Percentiles rank a stretch among this genome's conserved stretches.
These are phyloP conservation scores for Chamaenerion angustifolium DNA, from an alignment of 345 rosid genomes.

Conservation along the genomic window DNA sequence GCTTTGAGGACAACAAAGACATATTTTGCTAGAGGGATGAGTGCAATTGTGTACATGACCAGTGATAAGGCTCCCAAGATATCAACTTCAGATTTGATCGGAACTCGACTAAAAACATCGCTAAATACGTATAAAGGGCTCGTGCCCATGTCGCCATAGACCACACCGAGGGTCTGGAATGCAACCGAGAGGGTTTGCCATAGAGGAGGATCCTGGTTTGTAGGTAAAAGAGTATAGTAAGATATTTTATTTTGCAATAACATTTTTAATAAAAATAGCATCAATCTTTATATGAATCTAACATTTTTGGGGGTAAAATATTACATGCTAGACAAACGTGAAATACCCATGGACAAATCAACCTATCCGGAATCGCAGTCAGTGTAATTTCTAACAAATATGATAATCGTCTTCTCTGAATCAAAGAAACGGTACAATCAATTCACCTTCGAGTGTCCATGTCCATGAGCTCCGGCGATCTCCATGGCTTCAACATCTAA, in stretches of 20 bases:
- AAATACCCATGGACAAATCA: too few relatives aligned
- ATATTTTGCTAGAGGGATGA: conserved; percentile 75
- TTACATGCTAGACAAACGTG: too few relatives aligned
- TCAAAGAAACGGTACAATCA: too few relatives aligned
- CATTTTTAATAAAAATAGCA: too few relatives aligned
- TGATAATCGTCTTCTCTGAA: too few relatives aligned
- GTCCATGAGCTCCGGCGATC: conserved; percentile 46
- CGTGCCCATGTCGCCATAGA: conserved; percentile 96
- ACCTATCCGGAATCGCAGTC: too few relatives aligned
- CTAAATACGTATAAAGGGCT: conserved; percentile 87
- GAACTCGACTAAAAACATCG: conserved; percentile 91
- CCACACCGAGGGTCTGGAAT: conserved; percentile 96
- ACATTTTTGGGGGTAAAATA: too few relatives aligned
- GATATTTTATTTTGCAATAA: too few relatives aligned
- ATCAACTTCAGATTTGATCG: conserved; percentile 64
- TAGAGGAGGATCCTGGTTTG: conserved; percentile 50
- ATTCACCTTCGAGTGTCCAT: conserved; percentile 47
- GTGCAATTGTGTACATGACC: conserved; percentile 86
- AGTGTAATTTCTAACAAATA: too few relatives aligned
- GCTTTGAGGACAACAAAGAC: conserved; percentile 93
- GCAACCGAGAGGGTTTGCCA: conserved; percentile 64
- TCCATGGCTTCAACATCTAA: conserved; percentile 98
- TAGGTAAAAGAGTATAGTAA: conserved; percentile 9
- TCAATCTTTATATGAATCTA: too few relatives aligned
- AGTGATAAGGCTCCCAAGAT: conserved; percentile 88